Evolutionary conservation across 2,329 filamentous ascomycete genomes (phyloP).

Genomic region (Tolypocladium endophyticum): DNA sequence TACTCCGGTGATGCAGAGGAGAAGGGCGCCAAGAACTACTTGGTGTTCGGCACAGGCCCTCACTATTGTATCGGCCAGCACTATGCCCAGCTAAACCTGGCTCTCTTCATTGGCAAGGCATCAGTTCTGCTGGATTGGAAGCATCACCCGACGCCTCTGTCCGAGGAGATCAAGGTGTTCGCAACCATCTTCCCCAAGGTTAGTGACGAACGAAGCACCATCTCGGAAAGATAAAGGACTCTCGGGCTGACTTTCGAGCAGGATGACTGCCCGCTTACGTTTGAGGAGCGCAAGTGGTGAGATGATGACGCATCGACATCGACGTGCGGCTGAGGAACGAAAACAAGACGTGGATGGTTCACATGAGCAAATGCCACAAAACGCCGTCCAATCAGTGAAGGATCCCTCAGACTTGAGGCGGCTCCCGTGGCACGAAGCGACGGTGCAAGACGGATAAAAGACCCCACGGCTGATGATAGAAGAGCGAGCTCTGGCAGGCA

Average conservation of each 20-base stretch:
- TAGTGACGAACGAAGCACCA: constrained; percentile 20
- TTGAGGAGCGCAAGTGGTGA: constrained; percentile 45
- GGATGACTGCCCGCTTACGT: constrained; percentile 77
- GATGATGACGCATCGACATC: background rate
- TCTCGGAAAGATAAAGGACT: background rate
- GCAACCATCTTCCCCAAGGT: constrained; percentile 97
- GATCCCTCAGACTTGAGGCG: background rate
- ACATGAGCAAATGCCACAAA: background rate
- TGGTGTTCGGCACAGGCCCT: constrained; percentile 90
- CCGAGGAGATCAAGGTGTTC: constrained; percentile 96
- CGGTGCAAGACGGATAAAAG: background rate
- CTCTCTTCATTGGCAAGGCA: constrained; percentile 82
- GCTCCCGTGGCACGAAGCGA: background rate
- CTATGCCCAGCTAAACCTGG: constrained; percentile 83
- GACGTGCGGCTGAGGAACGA: background rate
- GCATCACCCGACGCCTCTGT: constrained; percentile 71
- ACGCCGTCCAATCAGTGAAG: background rate
- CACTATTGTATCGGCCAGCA: constrained; percentile 95
- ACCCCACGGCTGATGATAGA: constrained; percentile 4
- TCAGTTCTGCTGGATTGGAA: constrained; percentile 81
- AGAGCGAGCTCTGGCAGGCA: background rate
- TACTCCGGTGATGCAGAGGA: constrained; percentile 81
- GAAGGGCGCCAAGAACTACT: constrained; percentile 82
- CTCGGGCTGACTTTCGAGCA: constrained; percentile 20
- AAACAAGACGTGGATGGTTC: background rate